phyloP scores from a whole-genome alignment of 805 yeast species.

The Saturnispora saitoi region DNA sequence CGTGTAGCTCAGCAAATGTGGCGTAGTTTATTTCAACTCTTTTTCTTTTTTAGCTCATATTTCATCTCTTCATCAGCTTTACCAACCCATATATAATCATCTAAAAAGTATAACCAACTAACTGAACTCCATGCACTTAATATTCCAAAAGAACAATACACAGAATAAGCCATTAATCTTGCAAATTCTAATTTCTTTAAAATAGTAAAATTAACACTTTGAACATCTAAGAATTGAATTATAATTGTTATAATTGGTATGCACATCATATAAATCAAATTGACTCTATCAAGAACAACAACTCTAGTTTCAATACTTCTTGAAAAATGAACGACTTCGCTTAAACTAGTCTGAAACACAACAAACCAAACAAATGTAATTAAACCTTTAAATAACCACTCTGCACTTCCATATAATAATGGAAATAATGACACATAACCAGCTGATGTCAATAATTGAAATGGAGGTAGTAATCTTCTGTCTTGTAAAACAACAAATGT shows the following conservation, averaged over 20 bases:
- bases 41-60: not conserved
- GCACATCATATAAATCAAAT: slow-evolving; percentile 57
- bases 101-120: slow-evolving; percentile 81
- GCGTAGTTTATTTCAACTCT: not conserved
- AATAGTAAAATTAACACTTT: slow-evolving; percentile 44
- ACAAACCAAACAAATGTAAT: slow-evolving; percentile 84
- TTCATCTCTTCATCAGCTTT: slow-evolving; percentile 15
- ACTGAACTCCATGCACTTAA: slow-evolving; percentile 81
- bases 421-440: slow-evolving; percentile 90
- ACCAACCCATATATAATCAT: slow-evolving; percentile 56
- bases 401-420: slow-evolving; percentile 68
- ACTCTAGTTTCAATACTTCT: slow-evolving; percentile 35
- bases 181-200: slow-evolving; percentile 62
- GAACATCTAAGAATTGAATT: slow-evolving; percentile 39
- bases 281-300: slow-evolving; percentile 64
- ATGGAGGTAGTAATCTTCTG: slow-evolving; percentile 61
- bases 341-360: slow-evolving; percentile 62
- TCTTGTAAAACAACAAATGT: slow-evolving; percentile 68
- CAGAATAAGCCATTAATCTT: slow-evolving; percentile 72
- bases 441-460: slow-evolving; percentile 61
- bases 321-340: slow-evolving; percentile 50
- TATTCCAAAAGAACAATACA: slow-evolving; percentile 81
- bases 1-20: not conserved
- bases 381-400: slow-evolving; percentile 64
- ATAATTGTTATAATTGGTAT: slow-evolving; percentile 53